These are phyloP conservation scores for Hypoxylon sp. DNA, from an alignment of 2,329 filamentous ascomycete genomes.

Conservation along the genomic window DNA sequence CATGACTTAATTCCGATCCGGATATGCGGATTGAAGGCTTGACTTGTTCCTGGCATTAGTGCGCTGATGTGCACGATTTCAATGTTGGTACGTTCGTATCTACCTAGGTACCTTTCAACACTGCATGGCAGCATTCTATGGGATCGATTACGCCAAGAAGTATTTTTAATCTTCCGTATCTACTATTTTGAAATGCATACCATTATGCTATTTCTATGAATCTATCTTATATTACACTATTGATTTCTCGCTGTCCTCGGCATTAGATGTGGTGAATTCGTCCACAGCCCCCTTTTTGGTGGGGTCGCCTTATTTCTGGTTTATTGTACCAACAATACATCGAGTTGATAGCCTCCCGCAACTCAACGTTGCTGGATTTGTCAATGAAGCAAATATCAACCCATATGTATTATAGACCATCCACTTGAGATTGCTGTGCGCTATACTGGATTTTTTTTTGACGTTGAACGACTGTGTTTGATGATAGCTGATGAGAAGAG, in stretches of 20 bases:
- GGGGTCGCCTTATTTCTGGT: slow-evolving; percentile 22
- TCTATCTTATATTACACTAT: slow-evolving; percentile 21
- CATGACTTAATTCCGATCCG: background rate
- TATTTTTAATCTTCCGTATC: background rate
- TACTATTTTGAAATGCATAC: background rate
- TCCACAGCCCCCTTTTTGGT: slow-evolving; percentile 42
- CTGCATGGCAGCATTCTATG: background rate
- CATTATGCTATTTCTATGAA: background rate
- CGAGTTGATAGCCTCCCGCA: too few relatives aligned
- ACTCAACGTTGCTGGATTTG: too few relatives aligned
- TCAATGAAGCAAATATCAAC: too few relatives aligned
- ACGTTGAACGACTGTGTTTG: too few relatives aligned
- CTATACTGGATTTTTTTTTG: too few relatives aligned
- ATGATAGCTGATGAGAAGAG: too few relatives aligned
- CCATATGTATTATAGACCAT: too few relatives aligned
- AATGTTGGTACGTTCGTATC: background rate
- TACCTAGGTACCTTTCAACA: background rate
- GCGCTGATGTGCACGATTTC: background rate
- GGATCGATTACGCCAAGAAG: background rate
- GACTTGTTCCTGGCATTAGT: background rate
- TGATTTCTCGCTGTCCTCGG: slow-evolving; percentile 23
- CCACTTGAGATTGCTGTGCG: too few relatives aligned
- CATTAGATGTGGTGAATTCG: slow-evolving; percentile 48
- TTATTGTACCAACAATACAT: too few relatives aligned
- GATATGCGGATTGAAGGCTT: background rate